Evolutionary conservation across 495 filamentous ascomycete genomes (phyloP).

Genomic region (Chaetomium tenue): DNA sequence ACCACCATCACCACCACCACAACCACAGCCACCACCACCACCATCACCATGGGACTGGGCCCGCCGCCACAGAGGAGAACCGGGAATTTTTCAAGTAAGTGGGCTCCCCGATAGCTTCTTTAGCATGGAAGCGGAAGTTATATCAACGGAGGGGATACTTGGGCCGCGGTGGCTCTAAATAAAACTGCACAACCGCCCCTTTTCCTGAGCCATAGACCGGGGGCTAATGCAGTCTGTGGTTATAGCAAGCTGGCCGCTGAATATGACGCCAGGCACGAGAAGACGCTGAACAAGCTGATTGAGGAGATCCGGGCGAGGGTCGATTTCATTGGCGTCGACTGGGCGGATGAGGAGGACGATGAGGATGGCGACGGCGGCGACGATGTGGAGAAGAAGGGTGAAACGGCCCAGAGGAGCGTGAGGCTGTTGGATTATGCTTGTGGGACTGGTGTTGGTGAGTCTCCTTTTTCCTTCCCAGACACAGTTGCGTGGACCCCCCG

Average conservation of each 20-base stretch:
- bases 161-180: too few species aligned
- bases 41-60: not conserved
- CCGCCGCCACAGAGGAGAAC: conserved; percentile 36
- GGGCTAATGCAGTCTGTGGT: not conserved
- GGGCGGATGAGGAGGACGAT: conserved; percentile 40
- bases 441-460: conserved; percentile 60
- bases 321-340: conserved; percentile 62
- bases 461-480: too few species aligned
- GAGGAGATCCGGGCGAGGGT: conserved; percentile 52
- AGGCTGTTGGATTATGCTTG: conserved; percentile 74
- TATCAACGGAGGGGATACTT: too few species aligned
- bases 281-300: conserved; percentile 41
- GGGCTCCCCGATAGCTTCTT: not conserved
- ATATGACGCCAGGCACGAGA: conserved; percentile 45
- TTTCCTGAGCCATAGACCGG: not conserved
- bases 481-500: too few species aligned
- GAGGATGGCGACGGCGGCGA: conserved; percentile 39
- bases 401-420: conserved; percentile 46
- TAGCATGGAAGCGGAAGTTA: not conserved
- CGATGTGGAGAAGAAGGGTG: conserved; percentile 32
- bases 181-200: not conserved
- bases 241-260: conserved; percentile 40
- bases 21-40: not conserved
- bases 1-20: conserved; percentile 3
- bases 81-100: conserved; percentile 49